Percentiles rank a stretch among this genome's conserved stretches.
phyloP scores from a whole-genome alignment of 768 basidiomycete species.

The Chiua virens region DNA sequence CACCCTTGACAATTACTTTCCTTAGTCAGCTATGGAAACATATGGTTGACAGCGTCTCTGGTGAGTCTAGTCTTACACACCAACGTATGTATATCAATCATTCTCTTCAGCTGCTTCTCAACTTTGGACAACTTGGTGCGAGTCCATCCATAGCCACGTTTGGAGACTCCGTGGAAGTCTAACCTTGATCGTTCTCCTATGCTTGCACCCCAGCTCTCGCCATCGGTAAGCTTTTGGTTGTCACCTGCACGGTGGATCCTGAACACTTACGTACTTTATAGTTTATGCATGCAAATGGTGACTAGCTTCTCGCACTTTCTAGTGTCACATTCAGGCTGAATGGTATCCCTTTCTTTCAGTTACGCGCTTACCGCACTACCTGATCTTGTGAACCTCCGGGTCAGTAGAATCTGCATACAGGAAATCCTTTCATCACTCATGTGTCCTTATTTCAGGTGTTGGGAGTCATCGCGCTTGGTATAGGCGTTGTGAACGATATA shows the following conservation, averaged over 20 bases:
- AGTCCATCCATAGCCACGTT: not conserved
- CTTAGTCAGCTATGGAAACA: conserved; percentile 56
- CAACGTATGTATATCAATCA: no score
- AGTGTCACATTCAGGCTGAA: not conserved
- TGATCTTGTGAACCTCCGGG: conserved; percentile 46
- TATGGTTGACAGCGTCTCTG: conserved; percentile 44
- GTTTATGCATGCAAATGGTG: conserved; percentile 49
- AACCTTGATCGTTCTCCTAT: not conserved
- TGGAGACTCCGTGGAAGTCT: not conserved
- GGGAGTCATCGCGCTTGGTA: conserved; percentile 48
- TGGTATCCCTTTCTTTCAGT: conserved; percentile 20
- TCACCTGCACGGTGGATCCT: not conserved
- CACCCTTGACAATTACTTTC: not conserved
- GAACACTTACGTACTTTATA: conserved; percentile 17
- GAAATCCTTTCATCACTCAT: not conserved
- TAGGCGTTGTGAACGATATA: conserved; percentile 52
- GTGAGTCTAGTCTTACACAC: conserved; percentile 32
- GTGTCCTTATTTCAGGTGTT: conserved; percentile 35
- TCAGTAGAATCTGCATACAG: conserved; percentile 22
- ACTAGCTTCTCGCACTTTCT: conserved; percentile 2
- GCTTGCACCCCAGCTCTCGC: conserved; percentile 33
- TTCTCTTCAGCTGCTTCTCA: conserved; percentile 41
- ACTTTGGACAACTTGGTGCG: conserved; percentile 52
- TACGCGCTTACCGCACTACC: conserved; percentile 43
- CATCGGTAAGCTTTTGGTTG: conserved; percentile 31